These are phyloP conservation scores for Colletotrichum musae DNA, from an alignment of 2,329 filamentous ascomycete species.

Conservation along the genomic window DNA sequence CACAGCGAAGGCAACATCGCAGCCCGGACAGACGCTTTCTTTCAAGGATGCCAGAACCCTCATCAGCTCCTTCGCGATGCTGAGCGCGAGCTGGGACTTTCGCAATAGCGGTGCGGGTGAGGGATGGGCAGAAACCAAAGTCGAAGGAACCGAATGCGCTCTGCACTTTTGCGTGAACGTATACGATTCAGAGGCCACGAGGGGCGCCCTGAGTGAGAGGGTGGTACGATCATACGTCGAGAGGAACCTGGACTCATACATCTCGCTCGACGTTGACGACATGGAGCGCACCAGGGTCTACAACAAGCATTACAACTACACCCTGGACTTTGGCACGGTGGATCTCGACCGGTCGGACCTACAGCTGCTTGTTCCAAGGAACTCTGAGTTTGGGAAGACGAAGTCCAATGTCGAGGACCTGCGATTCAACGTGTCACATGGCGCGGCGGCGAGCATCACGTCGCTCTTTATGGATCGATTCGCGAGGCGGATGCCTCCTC, in stretches of 20 bases:
- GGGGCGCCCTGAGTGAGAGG: not conserved
- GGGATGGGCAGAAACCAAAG: not conserved
- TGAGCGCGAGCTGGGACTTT: not conserved
- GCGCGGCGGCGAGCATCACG: not conserved
- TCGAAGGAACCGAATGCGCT: conserved; percentile 1
- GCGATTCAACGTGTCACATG: conserved; percentile 2
- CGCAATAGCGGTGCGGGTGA: not conserved
- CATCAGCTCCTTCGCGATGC: not conserved
- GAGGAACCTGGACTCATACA: conserved; percentile 8
- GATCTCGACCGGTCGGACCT: conserved; percentile 8
- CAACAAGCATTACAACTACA: conserved; percentile 10
- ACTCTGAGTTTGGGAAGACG: not conserved
- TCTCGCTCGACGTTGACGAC: not conserved
- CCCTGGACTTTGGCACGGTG: not conserved
- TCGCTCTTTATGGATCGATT: not conserved
- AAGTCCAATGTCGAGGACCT: not conserved
- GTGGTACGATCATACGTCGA: not conserved
- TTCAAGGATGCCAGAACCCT: not conserved
- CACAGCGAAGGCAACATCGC: conserved; percentile 6
- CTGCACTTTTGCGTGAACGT: conserved; percentile 11
- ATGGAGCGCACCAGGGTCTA: not conserved
- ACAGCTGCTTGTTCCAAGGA: conserved; percentile 2
- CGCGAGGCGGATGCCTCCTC: not conserved
- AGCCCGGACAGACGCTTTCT: conserved; percentile 12
- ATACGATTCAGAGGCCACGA: not conserved